phyloP scores from a whole-genome alignment of 108 stramenopile genomes.

The Cyclotella kingstonii region DNA sequence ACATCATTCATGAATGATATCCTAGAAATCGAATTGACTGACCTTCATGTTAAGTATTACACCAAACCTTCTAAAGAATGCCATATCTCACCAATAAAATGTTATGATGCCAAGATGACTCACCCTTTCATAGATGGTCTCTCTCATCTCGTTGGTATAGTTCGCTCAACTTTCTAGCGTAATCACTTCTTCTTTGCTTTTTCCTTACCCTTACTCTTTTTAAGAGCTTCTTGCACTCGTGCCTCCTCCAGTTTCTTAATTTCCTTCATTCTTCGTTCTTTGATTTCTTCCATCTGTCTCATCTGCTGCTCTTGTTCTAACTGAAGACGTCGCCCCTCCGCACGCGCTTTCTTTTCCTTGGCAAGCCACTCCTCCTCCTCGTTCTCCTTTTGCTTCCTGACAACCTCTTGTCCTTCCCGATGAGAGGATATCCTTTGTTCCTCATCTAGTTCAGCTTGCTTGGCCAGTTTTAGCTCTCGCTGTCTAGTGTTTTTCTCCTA shows the following conservation, averaged over 20 bases:
- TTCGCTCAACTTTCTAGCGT: not conserved
- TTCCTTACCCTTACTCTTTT: constrained; percentile 35
- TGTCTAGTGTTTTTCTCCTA: constrained; percentile 7
- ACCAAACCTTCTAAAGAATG: too few species aligned
- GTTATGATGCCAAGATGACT: too few species aligned
- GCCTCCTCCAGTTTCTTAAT: constrained; percentile 29
- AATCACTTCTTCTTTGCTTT: constrained; percentile 18
- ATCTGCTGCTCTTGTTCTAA: constrained; percentile 7
- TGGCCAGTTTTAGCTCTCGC: not conserved
- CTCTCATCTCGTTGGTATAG: too few species aligned
- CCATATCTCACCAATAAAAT: too few species aligned
- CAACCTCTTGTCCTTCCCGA: constrained; percentile 1
- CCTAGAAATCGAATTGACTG: too few species aligned
- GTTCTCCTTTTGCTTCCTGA: constrained; percentile 15
- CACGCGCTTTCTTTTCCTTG: constrained; percentile 20
- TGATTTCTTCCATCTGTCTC: constrained; percentile 3
- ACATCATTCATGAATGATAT: too few species aligned
- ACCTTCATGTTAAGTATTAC: too few species aligned
- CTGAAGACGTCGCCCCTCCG: constrained; percentile 12
- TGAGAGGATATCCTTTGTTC: not conserved
- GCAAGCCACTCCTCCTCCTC: constrained; percentile 18
- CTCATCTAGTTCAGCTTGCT: constrained; percentile 12
- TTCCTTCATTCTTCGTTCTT: constrained; percentile 10
- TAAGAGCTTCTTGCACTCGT: constrained; percentile 11
- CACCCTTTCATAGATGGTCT: too few species aligned